A percentile compares a stretch with the other conserved stretches of the same genome.
Conservation (phyloP, 345 rosid genomes). For the Mercurialis annua region DNA sequence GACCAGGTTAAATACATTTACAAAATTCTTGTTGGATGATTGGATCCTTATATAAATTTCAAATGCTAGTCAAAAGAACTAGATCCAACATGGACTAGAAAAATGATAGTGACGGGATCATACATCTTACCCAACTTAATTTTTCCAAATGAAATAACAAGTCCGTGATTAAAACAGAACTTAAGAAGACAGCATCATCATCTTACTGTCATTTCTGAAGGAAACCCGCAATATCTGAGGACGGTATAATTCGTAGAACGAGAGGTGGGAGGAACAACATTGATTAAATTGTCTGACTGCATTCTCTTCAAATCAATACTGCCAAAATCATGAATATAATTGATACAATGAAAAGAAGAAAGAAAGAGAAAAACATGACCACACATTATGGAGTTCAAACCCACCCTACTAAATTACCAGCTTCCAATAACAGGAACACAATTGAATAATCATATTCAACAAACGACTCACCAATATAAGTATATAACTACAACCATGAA, state of each 20-base stretch:
- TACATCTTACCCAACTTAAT: background rate
- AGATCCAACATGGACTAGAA: background rate
- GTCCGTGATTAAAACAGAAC: background rate
- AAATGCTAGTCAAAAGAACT: background rate
- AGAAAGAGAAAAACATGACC: slow-evolving; percentile 13
- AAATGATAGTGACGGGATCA: background rate
- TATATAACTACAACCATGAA: background rate
- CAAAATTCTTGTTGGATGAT: background rate
- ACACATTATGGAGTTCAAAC: background rate
- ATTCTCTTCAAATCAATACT: slow-evolving; percentile 93
- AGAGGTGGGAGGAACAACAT: slow-evolving; percentile 81
- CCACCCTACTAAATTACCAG: background rate
- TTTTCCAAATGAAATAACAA: background rate
- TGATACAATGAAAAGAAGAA: slow-evolving; percentile 27
- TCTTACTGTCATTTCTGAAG: slow-evolving; percentile 71
- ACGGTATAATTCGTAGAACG: slow-evolving; percentile 87
- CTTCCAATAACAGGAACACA: background rate
- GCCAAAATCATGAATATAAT: slow-evolving; percentile 76
- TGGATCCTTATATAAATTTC: background rate
- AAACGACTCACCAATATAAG: background rate
- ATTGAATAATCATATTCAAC: background rate
- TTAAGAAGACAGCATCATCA: slow-evolving; percentile 13
- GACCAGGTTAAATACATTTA: background rate
- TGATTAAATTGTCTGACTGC: slow-evolving; percentile 83
- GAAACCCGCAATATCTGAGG: slow-evolving; percentile 60